Conservation (phyloP, 2,329 filamentous ascomycete genomes). For the Sporothrix dimorphospora region DNA sequence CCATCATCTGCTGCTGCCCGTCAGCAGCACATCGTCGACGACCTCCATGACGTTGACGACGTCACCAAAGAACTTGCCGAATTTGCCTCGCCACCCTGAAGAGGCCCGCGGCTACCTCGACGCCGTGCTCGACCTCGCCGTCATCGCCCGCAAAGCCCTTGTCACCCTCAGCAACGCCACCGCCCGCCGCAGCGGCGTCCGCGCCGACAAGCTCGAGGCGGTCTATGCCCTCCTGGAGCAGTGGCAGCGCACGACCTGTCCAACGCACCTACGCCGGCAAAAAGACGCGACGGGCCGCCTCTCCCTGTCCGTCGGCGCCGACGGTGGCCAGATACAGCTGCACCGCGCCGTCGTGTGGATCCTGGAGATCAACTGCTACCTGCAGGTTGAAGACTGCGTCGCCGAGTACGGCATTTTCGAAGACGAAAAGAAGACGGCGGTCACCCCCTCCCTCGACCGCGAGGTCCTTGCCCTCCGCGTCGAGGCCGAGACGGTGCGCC, state of each 20-base stretch:
- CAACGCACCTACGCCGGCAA: conserved; percentile 25
- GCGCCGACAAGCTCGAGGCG: conserved; percentile 19
- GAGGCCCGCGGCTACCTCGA: conserved; percentile 34
- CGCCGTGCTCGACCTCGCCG: conserved; percentile 34
- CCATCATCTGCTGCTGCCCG: conserved; percentile 11
- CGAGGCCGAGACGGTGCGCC: conserved; percentile 32
- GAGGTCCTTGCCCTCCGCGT: conserved; percentile 26
- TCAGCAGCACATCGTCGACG: background rate
- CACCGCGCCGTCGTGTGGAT: conserved; percentile 34
- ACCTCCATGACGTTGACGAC: background rate
- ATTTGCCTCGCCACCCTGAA: background rate
- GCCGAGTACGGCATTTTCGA: conserved; percentile 30
- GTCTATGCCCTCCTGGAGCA: conserved; percentile 25
- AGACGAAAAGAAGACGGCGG: background rate
- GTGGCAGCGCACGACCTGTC: conserved; percentile 27
- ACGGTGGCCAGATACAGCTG: conserved; percentile 21
- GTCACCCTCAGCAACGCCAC: conserved; percentile 27
- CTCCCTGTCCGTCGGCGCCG: background rate
- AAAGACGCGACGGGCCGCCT: background rate
- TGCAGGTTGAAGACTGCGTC: conserved; percentile 33
- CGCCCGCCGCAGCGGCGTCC: conserved; percentile 29
- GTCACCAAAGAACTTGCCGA: background rate
- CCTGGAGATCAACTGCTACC: conserved; percentile 34
- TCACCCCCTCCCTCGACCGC: conserved; percentile 18
- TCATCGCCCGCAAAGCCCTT: conserved; percentile 32